A percentile compares a stretch with the other conserved stretches of the same genome.
Conservation (phyloP, 2,329 filamentous ascomycete species). For the Cadophora gregata region DNA sequence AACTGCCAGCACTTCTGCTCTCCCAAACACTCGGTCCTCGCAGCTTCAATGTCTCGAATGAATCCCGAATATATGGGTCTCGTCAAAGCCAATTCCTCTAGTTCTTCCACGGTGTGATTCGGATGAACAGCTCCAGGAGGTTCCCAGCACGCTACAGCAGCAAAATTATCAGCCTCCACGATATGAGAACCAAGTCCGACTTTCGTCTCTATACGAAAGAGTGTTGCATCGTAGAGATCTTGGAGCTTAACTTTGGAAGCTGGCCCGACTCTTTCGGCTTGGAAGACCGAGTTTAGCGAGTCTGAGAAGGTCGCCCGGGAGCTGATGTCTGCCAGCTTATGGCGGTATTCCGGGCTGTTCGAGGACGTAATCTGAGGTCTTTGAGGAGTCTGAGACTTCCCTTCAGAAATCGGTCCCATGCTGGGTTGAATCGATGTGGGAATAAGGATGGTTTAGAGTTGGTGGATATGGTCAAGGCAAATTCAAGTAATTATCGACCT, state of each 20-base stretch:
- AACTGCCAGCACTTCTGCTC: conserved; percentile 18
- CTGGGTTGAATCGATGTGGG: neutral
- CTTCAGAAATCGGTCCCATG: neutral
- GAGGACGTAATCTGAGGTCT: conserved; percentile 11
- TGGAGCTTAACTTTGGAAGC: neutral
- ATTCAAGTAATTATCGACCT: too few species aligned
- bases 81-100: conserved; percentile 6
- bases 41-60: conserved; percentile 15
- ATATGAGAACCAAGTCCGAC: conserved; percentile 16
- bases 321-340: conserved; percentile 19
- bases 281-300: conserved; percentile 16
- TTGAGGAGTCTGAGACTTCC: neutral
- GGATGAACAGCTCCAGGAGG: conserved; percentile 16
- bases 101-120: conserved; percentile 3
- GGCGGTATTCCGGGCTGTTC: conserved; percentile 13
- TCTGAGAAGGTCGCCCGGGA: conserved; percentile 18
- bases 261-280: conserved; percentile 2
- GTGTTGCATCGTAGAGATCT: conserved; percentile 3
- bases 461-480: too few species aligned
- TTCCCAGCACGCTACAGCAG: conserved; percentile 21
- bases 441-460: neutral
- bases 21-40: conserved; percentile 11
- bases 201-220: conserved; percentile 20
- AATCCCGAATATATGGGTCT: conserved; percentile 18
- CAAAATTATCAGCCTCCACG: conserved; percentile 21